Evolutionary conservation across 2,329 filamentous ascomycete genomes (phyloP).

Genomic region (Didymella pomorum): DNA sequence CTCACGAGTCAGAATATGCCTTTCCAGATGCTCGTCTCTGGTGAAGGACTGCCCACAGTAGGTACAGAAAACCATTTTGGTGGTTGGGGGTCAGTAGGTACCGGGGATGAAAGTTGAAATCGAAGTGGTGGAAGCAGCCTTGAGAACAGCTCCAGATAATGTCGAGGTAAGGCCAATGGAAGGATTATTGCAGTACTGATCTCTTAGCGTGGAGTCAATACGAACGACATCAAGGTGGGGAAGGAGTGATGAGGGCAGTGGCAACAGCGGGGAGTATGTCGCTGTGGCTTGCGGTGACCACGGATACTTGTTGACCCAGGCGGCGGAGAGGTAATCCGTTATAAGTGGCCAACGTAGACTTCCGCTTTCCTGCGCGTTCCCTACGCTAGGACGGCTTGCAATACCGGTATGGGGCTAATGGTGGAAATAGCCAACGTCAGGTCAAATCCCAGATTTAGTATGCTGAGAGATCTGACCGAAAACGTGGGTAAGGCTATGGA

Average conservation of each 20-base stretch:
- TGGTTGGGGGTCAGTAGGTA: slow-evolving; percentile 3
- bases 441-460: slow-evolving; percentile 29
- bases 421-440: slow-evolving; percentile 34
- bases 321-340: slow-evolving; percentile 19
- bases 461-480: slow-evolving; percentile 32
- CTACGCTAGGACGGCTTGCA: slow-evolving; percentile 29
- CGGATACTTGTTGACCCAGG: slow-evolving; percentile 20
- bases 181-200: slow-evolving; percentile 8
- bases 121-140: slow-evolving; percentile 17
- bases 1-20: slow-evolving; percentile 62
- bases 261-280: slow-evolving; percentile 18
- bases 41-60: slow-evolving; percentile 63
- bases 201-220: slow-evolving; percentile 21
- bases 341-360: slow-evolving; percentile 28
- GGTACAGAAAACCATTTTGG: slow-evolving; percentile 61
- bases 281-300: slow-evolving; percentile 25
- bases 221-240: slow-evolving; percentile 26
- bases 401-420: slow-evolving; percentile 30
- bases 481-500: slow-evolving; percentile 37
- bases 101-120: slow-evolving; percentile 6
- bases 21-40: slow-evolving; percentile 61
- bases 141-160: slow-evolving; percentile 8
- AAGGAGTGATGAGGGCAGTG: slow-evolving; percentile 15
- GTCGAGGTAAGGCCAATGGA: neutral
- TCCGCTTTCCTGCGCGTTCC: slow-evolving; percentile 23